Evolutionary conservation across 2,329 filamentous ascomycete species (phyloP).

Genomic region (Ophiostoma piceae): DNA sequence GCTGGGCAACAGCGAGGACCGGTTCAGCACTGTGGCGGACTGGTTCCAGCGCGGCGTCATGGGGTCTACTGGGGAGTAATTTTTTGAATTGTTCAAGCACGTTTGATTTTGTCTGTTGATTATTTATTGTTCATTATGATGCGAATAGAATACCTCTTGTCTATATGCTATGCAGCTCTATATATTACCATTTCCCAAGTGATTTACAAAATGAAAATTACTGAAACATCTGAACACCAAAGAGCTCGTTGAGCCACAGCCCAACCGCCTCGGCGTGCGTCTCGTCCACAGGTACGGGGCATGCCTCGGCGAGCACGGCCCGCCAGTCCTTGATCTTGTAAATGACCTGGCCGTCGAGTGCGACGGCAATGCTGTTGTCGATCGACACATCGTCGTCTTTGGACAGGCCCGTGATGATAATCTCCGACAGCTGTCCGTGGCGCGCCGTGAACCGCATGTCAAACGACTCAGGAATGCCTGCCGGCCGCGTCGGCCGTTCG

Average conservation of each 20-base stretch:
- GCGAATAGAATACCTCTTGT: constrained; percentile 10
- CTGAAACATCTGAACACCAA: constrained; percentile 27
- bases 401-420: constrained; percentile 30
- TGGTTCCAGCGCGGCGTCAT: constrained; percentile 95
- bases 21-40: constrained; percentile 85
- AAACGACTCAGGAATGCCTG: constrained; percentile 41
- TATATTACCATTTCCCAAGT: neutral
- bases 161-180: neutral
- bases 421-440: constrained; percentile 37
- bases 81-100: neutral
- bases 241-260: constrained; percentile 33
- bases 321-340: constrained; percentile 33
- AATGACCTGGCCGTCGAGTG: constrained; percentile 29
- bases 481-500: constrained; percentile 47
- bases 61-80: constrained; percentile 39
- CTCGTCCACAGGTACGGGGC: constrained; percentile 22
- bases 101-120: neutral
- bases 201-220: neutral
- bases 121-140: neutral
- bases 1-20: constrained; percentile 68
- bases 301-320: constrained; percentile 25
- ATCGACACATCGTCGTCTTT: neutral
- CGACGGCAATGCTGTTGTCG: constrained; percentile 15
- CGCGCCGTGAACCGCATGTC: constrained; percentile 36
- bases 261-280: constrained; percentile 24